Evolutionary conservation across 352 stramenopile species (phyloP).

Genomic region (Nannochloropsis limnetica): DNA sequence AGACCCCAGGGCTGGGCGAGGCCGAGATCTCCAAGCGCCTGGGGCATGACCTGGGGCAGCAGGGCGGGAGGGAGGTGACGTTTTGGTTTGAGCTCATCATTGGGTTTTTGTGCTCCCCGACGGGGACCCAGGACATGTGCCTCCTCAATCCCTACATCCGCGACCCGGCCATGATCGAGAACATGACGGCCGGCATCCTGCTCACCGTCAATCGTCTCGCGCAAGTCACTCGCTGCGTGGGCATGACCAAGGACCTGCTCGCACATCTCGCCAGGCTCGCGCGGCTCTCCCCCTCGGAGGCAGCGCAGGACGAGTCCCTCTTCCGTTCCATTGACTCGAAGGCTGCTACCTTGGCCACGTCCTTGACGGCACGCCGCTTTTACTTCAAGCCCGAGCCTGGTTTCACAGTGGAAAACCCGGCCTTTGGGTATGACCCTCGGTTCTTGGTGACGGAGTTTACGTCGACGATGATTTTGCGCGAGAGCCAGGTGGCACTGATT

Average conservation of each 20-base stretch:
- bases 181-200: conserved; percentile 35
- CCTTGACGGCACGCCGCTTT: conserved; percentile 35
- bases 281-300: conserved; percentile 2
- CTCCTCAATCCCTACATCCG: conserved; percentile 31
- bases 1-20: neutral
- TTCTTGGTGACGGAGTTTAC: conserved; percentile 99
- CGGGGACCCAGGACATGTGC: conserved; percentile 30
- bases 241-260: conserved; percentile 35
- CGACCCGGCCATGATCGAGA: neutral
- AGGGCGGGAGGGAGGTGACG: conserved; percentile 1
- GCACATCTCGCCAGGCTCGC: neutral
- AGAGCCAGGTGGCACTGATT: conserved; percentile 97
- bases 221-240: conserved; percentile 39
- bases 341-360: conserved; percentile 34
- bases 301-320: conserved; percentile 4
- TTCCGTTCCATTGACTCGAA: conserved; percentile 36
- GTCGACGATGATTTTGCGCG: conserved; percentile 91
- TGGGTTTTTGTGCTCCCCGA: conserved; percentile 4
- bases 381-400: conserved; percentile 25
- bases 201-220: conserved; percentile 36
- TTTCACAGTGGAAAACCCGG: neutral
- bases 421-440: conserved; percentile 83
- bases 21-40: conserved; percentile 25
- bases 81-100: conserved; percentile 32
- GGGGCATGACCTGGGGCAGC: neutral